Evolutionary conservation across 2,329 filamentous ascomycete species (phyloP).

Genomic region (Ophiocordyceps unilateralis): DNA sequence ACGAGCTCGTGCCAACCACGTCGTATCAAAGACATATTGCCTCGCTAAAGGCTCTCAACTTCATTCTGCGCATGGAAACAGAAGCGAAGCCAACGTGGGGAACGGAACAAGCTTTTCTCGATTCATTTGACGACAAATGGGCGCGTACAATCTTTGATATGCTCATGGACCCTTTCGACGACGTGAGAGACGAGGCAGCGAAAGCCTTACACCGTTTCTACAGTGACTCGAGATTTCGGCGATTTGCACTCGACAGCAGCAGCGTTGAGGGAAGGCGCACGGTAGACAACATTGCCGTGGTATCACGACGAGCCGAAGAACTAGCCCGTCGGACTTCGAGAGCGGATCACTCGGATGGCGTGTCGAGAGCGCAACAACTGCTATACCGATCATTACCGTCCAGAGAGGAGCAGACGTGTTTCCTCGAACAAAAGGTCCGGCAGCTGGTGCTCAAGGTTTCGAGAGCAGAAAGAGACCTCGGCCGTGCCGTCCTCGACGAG

Average conservation of each 20-base stretch:
- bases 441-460: conserved; percentile 48
- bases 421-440: conserved; percentile 40
- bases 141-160: conserved; percentile 57
- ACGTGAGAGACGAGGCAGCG: conserved; percentile 51
- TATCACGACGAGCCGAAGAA: conserved; percentile 34
- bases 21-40: conserved; percentile 85
- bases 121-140: conserved; percentile 30
- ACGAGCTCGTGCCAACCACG: conserved; percentile 61
- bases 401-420: conserved; percentile 22
- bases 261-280: conserved; percentile 4
- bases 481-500: conserved; percentile 44
- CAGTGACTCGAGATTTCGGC: conserved; percentile 17
- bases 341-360: conserved; percentile 83
- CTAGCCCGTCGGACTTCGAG: conserved; percentile 56
- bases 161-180: conserved; percentile 79
- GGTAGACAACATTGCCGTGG: conserved; percentile 21
- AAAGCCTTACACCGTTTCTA: conserved; percentile 32
- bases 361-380: conserved; percentile 60
- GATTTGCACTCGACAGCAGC: conserved; percentile 7
- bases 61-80: conserved; percentile 53
- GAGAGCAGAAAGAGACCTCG: conserved; percentile 47
- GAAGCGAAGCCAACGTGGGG: conserved; percentile 28
- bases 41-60: conserved; percentile 51
- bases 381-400: conserved; percentile 34
- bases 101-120: conserved; percentile 22